phyloP scores from a whole-genome alignment of 768 basidiomycete genomes.

The Ephemerocybe angulata region DNA sequence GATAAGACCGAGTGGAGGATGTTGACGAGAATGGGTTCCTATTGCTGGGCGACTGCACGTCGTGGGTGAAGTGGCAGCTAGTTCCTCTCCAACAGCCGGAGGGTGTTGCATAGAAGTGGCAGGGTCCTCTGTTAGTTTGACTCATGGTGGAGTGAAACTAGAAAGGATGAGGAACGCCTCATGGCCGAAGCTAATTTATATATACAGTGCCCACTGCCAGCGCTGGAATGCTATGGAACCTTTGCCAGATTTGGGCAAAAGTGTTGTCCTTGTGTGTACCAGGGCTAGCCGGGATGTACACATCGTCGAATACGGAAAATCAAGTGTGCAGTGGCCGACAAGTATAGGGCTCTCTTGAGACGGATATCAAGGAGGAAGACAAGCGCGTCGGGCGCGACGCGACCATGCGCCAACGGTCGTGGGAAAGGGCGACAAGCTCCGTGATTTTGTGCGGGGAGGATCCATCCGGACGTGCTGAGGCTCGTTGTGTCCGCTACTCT shows the following conservation, averaged over 20 bases:
- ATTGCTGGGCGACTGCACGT: background rate
- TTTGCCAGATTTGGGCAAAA: background rate
- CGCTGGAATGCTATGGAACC: too few species aligned
- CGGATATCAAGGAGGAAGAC: too few species aligned
- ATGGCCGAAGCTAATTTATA: background rate
- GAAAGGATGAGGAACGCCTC: background rate
- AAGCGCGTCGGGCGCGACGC: too few species aligned
- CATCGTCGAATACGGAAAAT: too few species aligned
- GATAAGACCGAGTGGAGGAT: background rate
- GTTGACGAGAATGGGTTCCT: background rate
- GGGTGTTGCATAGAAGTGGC: background rate
- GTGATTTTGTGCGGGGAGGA: background rate
- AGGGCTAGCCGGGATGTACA: too few species aligned
- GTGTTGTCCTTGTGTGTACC: too few species aligned
- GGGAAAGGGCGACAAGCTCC: background rate
- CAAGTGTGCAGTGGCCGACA: too few species aligned
- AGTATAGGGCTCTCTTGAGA: too few species aligned
- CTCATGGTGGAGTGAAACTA: background rate
- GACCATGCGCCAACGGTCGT: background rate
- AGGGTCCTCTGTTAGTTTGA: background rate
- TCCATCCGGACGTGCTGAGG: conserved; percentile 5
- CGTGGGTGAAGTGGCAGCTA: background rate
- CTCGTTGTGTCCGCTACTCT: background rate
- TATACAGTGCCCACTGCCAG: background rate
- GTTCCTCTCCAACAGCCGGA: background rate